Evolutionary conservation across 2,329 filamentous ascomycete species (phyloP).

Genomic region (Fusarium incarnatum): DNA sequence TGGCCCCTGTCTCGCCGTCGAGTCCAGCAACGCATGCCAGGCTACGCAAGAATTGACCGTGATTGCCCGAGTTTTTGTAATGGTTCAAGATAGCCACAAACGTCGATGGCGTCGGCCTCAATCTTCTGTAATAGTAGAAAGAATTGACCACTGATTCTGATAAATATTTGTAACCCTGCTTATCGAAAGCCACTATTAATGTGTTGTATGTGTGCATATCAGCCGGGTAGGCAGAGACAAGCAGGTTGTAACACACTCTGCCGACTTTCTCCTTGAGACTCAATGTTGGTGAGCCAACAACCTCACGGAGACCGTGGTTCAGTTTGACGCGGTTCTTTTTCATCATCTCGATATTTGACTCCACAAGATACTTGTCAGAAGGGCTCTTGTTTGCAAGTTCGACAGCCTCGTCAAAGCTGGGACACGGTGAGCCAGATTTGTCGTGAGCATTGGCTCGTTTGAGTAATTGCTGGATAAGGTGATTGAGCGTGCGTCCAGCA

Average conservation of each 20-base stretch:
- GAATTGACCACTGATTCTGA: slow-evolving; percentile 65
- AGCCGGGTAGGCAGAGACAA: slow-evolving; percentile 70
- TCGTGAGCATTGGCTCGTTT: slow-evolving; percentile 44
- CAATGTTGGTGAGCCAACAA: slow-evolving; percentile 43
- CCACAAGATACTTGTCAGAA: slow-evolving; percentile 44
- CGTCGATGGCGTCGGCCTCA: slow-evolving; percentile 63
- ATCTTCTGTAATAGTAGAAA: slow-evolving; percentile 58
- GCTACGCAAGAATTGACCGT: slow-evolving; percentile 57
- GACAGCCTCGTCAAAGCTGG: slow-evolving; percentile 48
- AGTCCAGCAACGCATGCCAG: slow-evolving; percentile 60
- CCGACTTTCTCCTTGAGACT: slow-evolving; percentile 52
- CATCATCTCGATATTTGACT: slow-evolving; percentile 46
- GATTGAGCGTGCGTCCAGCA: slow-evolving; percentile 44
- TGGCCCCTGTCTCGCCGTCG: slow-evolving; percentile 55
- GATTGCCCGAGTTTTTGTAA: slow-evolving; percentile 57
- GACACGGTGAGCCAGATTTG: slow-evolving; percentile 34
- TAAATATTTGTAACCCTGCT: slow-evolving; percentile 61
- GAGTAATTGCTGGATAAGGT: slow-evolving; percentile 50
- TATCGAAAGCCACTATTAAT: slow-evolving; percentile 74
- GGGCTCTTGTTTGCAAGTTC: slow-evolving; percentile 33
- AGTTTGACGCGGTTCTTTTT: slow-evolving; percentile 43
- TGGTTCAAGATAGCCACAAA: slow-evolving; percentile 63
- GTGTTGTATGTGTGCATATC: slow-evolving; percentile 77
- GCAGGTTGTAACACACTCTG: slow-evolving; percentile 72
- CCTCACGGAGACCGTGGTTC: slow-evolving; percentile 49